Evolutionary conservation across 192 early-diverging fungal species (phyloP).

Genomic region (Coemansia aciculifera): DNA sequence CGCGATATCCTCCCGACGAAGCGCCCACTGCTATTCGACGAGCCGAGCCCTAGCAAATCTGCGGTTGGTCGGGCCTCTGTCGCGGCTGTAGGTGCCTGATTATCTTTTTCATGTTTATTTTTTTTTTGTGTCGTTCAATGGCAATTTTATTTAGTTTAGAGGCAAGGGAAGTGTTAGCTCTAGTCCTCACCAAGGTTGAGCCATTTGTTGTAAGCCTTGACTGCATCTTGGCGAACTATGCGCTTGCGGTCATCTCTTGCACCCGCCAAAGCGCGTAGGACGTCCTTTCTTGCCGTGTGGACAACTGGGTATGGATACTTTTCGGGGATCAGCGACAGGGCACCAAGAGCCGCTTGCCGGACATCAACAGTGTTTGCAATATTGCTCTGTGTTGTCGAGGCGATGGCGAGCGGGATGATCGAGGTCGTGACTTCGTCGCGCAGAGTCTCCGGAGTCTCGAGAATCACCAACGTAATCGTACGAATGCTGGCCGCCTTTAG

Average conservation of each 20-base stretch:
- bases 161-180: background rate
- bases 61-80: background rate
- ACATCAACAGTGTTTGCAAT: slow-evolving; percentile 53
- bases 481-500: slow-evolving; percentile 75
- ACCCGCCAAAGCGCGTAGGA: slow-evolving; percentile 63
- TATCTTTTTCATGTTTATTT: background rate
- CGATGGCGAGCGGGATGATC: slow-evolving; percentile 33
- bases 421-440: slow-evolving; percentile 18
- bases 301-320: slow-evolving; percentile 62
- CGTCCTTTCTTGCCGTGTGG: slow-evolving; percentile 59
- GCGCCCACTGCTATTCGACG: slow-evolving; percentile 67
- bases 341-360: slow-evolving; percentile 71
- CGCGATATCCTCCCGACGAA: slow-evolving; percentile 59
- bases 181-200: slow-evolving; percentile 48
- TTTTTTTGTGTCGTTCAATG: background rate
- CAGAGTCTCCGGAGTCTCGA: slow-evolving; percentile 71
- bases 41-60: slow-evolving; percentile 25
- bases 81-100: background rate
- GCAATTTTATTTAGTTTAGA: background rate
- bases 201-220: slow-evolving; percentile 86
- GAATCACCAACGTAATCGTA: slow-evolving; percentile 70
- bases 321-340: slow-evolving; percentile 66
- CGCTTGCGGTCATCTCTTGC: slow-evolving; percentile 88
- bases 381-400: slow-evolving; percentile 8
- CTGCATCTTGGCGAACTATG: slow-evolving; percentile 82